Conservation (phyloP, 2,329 filamentous ascomycete species). For the Chaetomiaceae sp. region DNA sequence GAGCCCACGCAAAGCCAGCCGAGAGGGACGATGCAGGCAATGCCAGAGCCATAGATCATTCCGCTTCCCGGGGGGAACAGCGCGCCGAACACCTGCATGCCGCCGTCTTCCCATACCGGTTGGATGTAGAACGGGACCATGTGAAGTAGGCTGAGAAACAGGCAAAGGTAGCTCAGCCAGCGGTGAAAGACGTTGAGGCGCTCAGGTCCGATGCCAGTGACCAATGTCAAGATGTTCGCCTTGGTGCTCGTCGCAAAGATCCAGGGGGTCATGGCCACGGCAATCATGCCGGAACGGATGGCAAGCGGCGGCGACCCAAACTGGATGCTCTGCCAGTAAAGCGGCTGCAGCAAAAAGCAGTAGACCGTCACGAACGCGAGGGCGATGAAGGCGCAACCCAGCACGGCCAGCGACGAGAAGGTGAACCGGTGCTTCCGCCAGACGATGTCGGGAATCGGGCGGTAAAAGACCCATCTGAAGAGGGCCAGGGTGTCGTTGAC, state of each 20-base stretch:
- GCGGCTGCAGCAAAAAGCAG: constrained; percentile 77
- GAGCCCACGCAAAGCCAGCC: constrained; percentile 81
- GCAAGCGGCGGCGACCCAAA: constrained; percentile 85
- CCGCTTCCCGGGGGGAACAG: constrained; percentile 61
- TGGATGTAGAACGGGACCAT: constrained; percentile 85
- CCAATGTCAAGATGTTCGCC: constrained; percentile 72
- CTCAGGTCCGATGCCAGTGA: constrained; percentile 90
- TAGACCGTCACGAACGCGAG: constrained; percentile 71
- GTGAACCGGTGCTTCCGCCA: constrained; percentile 64
- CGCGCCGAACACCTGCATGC: constrained; percentile 61
- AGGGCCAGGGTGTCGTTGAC: constrained; percentile 77
- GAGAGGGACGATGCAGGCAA: constrained; percentile 74
- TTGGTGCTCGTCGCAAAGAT: constrained; percentile 87
- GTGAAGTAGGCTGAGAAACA: constrained; percentile 77
- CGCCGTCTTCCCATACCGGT: constrained; percentile 75
- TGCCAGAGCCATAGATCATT: constrained; percentile 78
- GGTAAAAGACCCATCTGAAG: constrained; percentile 83
- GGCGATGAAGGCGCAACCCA: constrained; percentile 61
- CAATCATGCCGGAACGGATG: constrained; percentile 83
- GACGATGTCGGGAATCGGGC: constrained; percentile 69
- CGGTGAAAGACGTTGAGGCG: constrained; percentile 87
- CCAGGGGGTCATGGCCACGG: constrained; percentile 88
- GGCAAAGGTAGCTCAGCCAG: constrained; percentile 82
- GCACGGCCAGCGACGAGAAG: constrained; percentile 72
- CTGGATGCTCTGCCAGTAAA: constrained; percentile 82